phyloP scores from a whole-genome alignment of 352 stramenopile species.

The Pythium apleroticum region DNA sequence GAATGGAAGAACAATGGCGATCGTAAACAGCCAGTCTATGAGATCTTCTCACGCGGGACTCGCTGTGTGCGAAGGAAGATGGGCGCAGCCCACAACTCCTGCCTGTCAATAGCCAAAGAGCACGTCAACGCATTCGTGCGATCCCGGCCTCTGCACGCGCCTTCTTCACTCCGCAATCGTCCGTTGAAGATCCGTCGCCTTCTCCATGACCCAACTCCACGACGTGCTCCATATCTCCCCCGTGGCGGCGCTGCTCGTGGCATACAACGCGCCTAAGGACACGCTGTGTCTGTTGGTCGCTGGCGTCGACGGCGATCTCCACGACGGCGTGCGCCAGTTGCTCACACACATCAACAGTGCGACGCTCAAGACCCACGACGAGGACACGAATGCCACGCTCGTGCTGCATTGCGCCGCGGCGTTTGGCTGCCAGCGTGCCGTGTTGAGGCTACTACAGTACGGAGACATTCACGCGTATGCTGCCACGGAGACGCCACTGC shows the following conservation, averaged over 20 bases:
- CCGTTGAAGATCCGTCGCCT: not conserved
- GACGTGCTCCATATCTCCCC: conserved; percentile 18
- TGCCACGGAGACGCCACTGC: not conserved
- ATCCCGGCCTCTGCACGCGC: not conserved
- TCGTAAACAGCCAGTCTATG: not conserved
- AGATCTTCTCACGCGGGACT: not conserved
- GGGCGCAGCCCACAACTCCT: not conserved
- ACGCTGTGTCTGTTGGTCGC: conserved; percentile 1
- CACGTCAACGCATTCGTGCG: not conserved
- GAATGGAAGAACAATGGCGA: not conserved
- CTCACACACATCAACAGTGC: not conserved
- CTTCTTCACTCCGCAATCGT: not conserved
- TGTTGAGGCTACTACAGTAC: not conserved
- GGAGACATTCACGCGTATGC: not conserved
- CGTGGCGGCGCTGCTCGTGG: conserved; percentile 6
- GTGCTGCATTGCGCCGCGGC: conserved; percentile 11
- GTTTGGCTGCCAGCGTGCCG: conserved; percentile 9
- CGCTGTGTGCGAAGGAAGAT: not conserved
- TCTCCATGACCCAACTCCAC: not conserved
- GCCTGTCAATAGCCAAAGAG: not conserved
- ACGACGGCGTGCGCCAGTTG: conserved; percentile 9
- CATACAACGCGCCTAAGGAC: conserved; percentile 11
- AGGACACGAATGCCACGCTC: not conserved
- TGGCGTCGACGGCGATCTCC: conserved; percentile 10
- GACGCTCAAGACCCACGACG: not conserved